Conservation (phyloP, 352 stramenopile species). For the Globisporangium paroecandrum region DNA sequence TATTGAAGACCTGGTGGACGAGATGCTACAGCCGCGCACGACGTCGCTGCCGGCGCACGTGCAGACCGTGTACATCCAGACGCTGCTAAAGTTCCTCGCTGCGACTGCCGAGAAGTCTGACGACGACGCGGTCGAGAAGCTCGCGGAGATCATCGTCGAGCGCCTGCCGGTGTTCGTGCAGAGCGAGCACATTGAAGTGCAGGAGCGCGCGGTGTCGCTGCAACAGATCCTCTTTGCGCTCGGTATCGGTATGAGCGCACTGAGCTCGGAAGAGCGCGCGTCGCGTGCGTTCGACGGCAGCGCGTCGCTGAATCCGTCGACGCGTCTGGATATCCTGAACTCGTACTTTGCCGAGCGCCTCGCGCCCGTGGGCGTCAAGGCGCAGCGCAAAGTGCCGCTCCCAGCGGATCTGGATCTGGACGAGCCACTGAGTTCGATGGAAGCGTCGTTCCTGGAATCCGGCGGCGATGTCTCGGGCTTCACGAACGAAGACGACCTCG, state of each 20-base stretch:
- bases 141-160: constrained; percentile 81
- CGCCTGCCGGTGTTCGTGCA: constrained; percentile 87
- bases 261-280: constrained; percentile 60
- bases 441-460: constrained; percentile 72
- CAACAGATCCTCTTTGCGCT: constrained; percentile 68
- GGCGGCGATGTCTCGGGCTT: constrained; percentile 63
- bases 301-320: constrained; percentile 37
- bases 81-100: constrained; percentile 87
- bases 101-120: constrained; percentile 72
- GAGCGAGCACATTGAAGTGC: constrained; percentile 92
- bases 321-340: constrained; percentile 56
- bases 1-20: constrained; percentile 73
- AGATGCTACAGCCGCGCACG: constrained; percentile 77
- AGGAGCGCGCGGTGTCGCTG: constrained; percentile 91
- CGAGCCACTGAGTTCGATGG: constrained; percentile 41
- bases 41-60: constrained; percentile 84
- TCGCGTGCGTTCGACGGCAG: constrained; percentile 64
- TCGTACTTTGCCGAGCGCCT: constrained; percentile 83
- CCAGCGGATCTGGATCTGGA: constrained; percentile 81
- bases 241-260: constrained; percentile 48
- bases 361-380: constrained; percentile 86
- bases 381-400: constrained; percentile 89
- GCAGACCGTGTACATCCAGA: constrained; percentile 94
- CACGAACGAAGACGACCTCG: constrained; percentile 67
- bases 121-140: constrained; percentile 78